Conservation (phyloP, 2,329 filamentous ascomycete species). For the Calonectria hawksworthii region DNA sequence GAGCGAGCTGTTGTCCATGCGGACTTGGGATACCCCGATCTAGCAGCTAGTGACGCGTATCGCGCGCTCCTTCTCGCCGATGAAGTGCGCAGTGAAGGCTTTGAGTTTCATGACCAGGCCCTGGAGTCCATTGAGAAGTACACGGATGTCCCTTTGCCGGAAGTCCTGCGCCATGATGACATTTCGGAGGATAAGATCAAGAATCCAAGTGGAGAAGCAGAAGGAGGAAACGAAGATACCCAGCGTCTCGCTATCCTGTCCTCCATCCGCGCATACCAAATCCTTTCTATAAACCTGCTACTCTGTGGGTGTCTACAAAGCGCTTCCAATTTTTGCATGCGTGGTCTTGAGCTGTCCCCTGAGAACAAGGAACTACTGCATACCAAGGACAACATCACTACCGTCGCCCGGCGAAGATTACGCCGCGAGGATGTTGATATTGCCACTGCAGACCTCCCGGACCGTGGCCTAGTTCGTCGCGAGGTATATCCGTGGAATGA, state of each 20-base stretch:
- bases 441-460: constrained; percentile 68
- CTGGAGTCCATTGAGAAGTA: constrained; percentile 62
- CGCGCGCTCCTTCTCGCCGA: constrained; percentile 89
- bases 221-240: constrained; percentile 51
- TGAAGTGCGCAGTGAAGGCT: constrained; percentile 81
- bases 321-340: constrained; percentile 74
- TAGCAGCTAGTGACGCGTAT: constrained; percentile 92
- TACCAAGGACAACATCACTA: constrained; percentile 67
- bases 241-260: constrained; percentile 62
- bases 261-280: constrained; percentile 71
- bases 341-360: constrained; percentile 70
- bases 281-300: constrained; percentile 70
- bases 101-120: constrained; percentile 84
- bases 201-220: constrained; percentile 49
- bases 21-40: constrained; percentile 86
- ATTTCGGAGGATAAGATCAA: constrained; percentile 54
- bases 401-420: constrained; percentile 64
- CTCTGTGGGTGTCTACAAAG: constrained; percentile 78
- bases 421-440: constrained; percentile 62
- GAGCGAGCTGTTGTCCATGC: constrained; percentile 80
- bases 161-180: constrained; percentile 61
- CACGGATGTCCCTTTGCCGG: constrained; percentile 53
- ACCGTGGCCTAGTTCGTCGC: constrained; percentile 77
- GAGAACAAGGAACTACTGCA: constrained; percentile 68
- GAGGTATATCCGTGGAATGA: constrained; percentile 80